Evolutionary conservation across 2,329 filamentous ascomycete species (phyloP).

Genomic region (Tolypocladium amazonense): DNA sequence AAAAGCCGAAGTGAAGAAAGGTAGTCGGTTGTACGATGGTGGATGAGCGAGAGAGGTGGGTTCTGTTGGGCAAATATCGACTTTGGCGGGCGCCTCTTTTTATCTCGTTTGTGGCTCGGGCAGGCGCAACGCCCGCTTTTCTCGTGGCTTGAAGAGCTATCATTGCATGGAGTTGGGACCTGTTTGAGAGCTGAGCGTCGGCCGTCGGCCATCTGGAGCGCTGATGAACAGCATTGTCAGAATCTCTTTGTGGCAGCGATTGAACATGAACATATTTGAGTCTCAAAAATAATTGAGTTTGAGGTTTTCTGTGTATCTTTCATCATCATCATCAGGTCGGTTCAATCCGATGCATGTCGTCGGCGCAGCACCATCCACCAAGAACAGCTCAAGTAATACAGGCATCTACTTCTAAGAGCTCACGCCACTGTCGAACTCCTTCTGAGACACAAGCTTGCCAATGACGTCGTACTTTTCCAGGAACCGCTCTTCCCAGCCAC

Average conservation of each 20-base stretch:
- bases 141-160: slow-evolving; percentile 9
- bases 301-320: no score
- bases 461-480: slow-evolving; percentile 92
- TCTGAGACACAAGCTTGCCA: slow-evolving; percentile 61
- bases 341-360: no score
- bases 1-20: slow-evolving; percentile 1
- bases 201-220: background rate
- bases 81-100: slow-evolving; percentile 3
- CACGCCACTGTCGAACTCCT: slow-evolving; percentile 19
- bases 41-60: background rate
- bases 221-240: background rate
- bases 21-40: background rate
- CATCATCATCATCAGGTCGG: no score
- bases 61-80: background rate
- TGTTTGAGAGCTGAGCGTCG: background rate
- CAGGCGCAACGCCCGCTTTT: background rate
- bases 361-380: background rate
- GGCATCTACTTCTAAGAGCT: background rate
- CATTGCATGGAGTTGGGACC: slow-evolving; percentile 24
- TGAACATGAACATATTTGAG: background rate
- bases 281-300: background rate
- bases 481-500: slow-evolving; percentile 91
- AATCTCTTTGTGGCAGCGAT: background rate
- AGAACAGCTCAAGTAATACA: background rate
- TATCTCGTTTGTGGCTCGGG: slow-evolving; percentile 3